phyloP scores from a whole-genome alignment of 2,329 filamentous ascomycete species.

The Cercospora sesami region DNA sequence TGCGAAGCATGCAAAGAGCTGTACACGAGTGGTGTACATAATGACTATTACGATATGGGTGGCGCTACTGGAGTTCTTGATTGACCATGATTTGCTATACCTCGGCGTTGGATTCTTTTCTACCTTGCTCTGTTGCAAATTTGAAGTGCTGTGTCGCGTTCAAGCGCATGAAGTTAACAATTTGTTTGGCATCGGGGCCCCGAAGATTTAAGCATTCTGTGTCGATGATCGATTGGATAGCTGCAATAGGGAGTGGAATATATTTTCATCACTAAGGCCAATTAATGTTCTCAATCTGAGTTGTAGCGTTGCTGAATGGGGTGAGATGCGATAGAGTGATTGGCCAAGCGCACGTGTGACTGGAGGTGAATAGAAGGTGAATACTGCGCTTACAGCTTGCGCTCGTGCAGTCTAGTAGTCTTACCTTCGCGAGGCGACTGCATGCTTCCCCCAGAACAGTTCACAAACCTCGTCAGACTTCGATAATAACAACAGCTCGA shows the following conservation, averaged over 20 bases:
- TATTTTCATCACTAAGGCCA: not conserved
- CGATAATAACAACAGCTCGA: not conserved
- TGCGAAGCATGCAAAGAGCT: not conserved
- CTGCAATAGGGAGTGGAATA: not conserved
- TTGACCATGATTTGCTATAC: not conserved
- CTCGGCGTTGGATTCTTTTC: not conserved
- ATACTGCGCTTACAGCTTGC: not conserved
- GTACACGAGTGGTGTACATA: not conserved
- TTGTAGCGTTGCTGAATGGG: not conserved
- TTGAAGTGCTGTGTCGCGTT: not conserved
- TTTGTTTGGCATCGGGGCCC: not conserved
- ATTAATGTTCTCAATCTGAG: not conserved
- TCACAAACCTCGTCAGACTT: not conserved
- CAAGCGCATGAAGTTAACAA: not conserved
- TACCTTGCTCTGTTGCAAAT: not conserved
- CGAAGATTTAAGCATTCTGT: not conserved
- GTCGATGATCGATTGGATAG: not conserved
- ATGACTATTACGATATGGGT: slow-evolving; percentile 1
- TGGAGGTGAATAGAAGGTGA: not conserved
- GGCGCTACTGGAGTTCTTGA: not conserved
- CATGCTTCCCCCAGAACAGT: too few relatives aligned
- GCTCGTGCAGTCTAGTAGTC: not conserved
- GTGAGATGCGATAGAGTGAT: not conserved
- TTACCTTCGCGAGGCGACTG: not conserved
- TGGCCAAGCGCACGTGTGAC: not conserved